Evolutionary conservation across 2,329 filamentous ascomycete species (phyloP).

Genomic region (Pseudocercospora fuligena): DNA sequence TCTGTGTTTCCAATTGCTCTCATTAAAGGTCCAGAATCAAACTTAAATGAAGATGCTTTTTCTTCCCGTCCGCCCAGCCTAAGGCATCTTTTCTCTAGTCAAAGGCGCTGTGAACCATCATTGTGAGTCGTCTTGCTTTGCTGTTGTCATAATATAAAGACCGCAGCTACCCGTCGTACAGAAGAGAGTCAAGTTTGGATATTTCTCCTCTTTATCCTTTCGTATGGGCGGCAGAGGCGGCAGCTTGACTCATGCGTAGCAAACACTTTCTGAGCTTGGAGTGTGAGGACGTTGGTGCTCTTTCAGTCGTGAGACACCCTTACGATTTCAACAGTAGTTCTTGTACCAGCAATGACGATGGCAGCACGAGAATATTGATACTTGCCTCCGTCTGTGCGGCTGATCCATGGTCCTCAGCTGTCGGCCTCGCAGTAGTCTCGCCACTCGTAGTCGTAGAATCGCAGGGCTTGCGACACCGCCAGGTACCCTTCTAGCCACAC

Average conservation of each 20-base stretch:
- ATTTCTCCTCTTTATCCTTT: neutral
- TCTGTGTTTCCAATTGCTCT: conserved; percentile 1
- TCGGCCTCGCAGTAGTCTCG: conserved; percentile 3
- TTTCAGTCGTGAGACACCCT: neutral
- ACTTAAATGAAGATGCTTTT: neutral
- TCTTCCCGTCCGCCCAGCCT: neutral
- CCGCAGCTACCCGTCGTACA: neutral
- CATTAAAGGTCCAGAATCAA: neutral
- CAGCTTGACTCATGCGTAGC: neutral
- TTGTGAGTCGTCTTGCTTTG: neutral
- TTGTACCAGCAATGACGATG: neutral
- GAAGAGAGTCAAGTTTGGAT: neutral
- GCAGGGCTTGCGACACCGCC: neutral
- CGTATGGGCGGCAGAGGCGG: neutral
- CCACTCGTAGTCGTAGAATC: neutral
- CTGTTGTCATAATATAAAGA: neutral
- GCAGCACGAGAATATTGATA: neutral
- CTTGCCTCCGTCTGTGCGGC: conserved; percentile 5
- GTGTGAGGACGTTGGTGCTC: neutral
- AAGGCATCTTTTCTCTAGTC: neutral
- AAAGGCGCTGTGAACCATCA: neutral
- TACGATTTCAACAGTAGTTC: neutral
- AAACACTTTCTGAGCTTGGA: neutral
- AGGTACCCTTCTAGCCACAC: neutral
- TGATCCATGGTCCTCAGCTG: conserved; percentile 11